Conservation (phyloP, 2,329 filamentous ascomycete genomes). For the Fusarium pseudograminearum region DNA sequence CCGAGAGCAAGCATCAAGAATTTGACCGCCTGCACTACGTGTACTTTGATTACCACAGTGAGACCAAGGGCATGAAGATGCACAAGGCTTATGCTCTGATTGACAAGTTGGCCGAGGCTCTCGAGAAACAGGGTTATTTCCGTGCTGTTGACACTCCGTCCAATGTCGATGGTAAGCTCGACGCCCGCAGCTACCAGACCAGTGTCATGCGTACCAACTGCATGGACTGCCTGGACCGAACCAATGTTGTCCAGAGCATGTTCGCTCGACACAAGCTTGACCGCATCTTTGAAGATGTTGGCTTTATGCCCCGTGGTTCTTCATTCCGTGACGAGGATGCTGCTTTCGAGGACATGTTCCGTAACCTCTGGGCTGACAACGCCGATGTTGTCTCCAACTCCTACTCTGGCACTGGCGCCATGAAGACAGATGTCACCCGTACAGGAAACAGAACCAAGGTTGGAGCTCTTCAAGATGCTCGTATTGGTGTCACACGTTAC, state of each 20-base stretch:
- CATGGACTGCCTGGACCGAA: conserved; percentile 98
- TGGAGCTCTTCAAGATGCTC: conserved; percentile 86
- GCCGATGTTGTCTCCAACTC: conserved; percentile 93
- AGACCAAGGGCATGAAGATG: conserved; percentile 96
- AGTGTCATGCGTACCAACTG: conserved; percentile 97
- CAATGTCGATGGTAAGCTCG: conserved; percentile 75
- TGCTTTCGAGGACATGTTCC: conserved; percentile 90
- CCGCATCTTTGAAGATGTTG: conserved; percentile 87
- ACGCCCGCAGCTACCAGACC: conserved; percentile 83
- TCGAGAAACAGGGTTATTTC: conserved; percentile 90
- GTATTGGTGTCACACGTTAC: conserved; percentile 90
- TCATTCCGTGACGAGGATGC: conserved; percentile 81
- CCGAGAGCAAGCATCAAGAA: conserved; percentile 66
- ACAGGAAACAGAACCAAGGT: conserved; percentile 88
- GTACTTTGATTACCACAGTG: conserved; percentile 98
- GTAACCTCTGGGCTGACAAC: conserved; percentile 98
- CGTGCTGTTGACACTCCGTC: conserved; percentile 88
- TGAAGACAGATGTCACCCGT: conserved; percentile 99
- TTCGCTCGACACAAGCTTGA: conserved; percentile 90
- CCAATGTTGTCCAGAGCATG: conserved; percentile 98
- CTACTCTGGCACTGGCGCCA: conserved; percentile 94
- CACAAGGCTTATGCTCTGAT: conserved; percentile 89
- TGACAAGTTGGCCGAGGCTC: conserved; percentile 80
- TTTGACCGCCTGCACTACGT: conserved; percentile 93
- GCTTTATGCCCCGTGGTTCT: conserved; percentile 80